phyloP scores from a whole-genome alignment of 1,139 yeast genomes.

The Blastobotrys buckinghamii region DNA sequence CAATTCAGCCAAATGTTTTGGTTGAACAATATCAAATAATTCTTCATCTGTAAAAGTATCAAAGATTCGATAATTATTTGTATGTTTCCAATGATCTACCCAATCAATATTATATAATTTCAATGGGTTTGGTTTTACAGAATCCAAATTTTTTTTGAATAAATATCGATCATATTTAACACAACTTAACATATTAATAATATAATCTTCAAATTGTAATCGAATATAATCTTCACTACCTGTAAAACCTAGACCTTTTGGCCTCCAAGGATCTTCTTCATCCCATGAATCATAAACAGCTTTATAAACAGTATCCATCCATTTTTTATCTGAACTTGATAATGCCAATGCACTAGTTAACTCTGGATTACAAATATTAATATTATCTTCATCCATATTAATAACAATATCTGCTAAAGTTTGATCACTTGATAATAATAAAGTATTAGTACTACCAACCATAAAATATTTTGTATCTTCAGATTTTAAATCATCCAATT shows the following conservation, averaged over 20 bases:
- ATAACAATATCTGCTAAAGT: conserved; percentile 51
- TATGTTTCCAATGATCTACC: conserved; percentile 56
- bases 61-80: conserved; percentile 69
- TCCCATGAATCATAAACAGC: conserved; percentile 40
- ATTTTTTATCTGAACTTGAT: conserved; percentile 64
- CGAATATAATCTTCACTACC: conserved; percentile 92
- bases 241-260: conserved; percentile 43
- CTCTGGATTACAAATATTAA: conserved; percentile 43
- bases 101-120: conserved; percentile 49
- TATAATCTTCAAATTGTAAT: conserved; percentile 82
- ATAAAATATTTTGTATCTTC: conserved; percentile 58
- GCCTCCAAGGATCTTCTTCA: conserved; percentile 39
- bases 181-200: conserved; percentile 67
- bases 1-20: conserved; percentile 50
- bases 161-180: conserved; percentile 63
- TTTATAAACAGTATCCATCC: conserved; percentile 47
- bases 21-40: conserved; percentile 79
- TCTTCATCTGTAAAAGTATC: conserved; percentile 75
- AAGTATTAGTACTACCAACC: conserved; percentile 84
- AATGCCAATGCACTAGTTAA: conserved; percentile 45
- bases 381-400: conserved; percentile 43
- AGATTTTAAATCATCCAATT: conserved; percentile 63
- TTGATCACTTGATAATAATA: conserved; percentile 64
- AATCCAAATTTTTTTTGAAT: conserved; percentile 19
- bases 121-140: conserved; percentile 36